These are phyloP conservation scores for Ophiobolus disseminans DNA, from an alignment of 2,329 filamentous ascomycete species.

Conservation along the genomic window DNA sequence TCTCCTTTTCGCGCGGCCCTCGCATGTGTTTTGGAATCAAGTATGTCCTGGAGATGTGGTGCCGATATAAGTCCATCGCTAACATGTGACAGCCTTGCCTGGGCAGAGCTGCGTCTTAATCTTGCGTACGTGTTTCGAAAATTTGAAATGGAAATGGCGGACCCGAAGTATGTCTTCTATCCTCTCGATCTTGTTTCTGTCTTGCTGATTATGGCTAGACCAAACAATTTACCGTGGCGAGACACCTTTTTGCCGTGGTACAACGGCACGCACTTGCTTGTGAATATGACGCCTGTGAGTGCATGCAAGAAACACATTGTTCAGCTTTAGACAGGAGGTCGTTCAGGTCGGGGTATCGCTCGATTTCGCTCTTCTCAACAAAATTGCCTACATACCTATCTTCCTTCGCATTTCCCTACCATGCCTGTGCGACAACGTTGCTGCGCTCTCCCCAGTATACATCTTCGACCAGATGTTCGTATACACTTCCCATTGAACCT, in stretches of 20 bases:
- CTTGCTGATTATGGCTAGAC: conserved; percentile 19
- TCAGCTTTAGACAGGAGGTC: too few relatives aligned
- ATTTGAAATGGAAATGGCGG: conserved; percentile 37
- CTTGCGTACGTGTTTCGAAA: conserved; percentile 39
- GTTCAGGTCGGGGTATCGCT: too few relatives aligned
- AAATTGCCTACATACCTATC: too few relatives aligned
- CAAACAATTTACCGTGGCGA: conserved; percentile 23
- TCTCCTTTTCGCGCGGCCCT: conserved; percentile 46
- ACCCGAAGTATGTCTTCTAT: conserved; percentile 23
- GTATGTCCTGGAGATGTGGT: conserved; percentile 16
- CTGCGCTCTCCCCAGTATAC: too few relatives aligned
- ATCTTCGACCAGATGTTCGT: too few relatives aligned
- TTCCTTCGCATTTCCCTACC: too few relatives aligned
- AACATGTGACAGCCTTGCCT: conserved; percentile 34
- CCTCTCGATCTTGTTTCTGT: neutral
- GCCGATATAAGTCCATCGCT: neutral
- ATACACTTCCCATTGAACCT: too few relatives aligned
- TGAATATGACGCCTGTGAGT: conserved; percentile 14
- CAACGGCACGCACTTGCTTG: conserved; percentile 28
- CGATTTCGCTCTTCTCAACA: too few relatives aligned
- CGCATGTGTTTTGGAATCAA: conserved; percentile 44
- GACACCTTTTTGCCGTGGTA: conserved; percentile 33
- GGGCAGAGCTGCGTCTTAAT: conserved; percentile 42
- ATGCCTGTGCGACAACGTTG: too few relatives aligned
- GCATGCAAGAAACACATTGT: too few relatives aligned